Base-by-base conservation (phyloP, 257 asterid species). In the Solanum chiquidenum region DNA sequence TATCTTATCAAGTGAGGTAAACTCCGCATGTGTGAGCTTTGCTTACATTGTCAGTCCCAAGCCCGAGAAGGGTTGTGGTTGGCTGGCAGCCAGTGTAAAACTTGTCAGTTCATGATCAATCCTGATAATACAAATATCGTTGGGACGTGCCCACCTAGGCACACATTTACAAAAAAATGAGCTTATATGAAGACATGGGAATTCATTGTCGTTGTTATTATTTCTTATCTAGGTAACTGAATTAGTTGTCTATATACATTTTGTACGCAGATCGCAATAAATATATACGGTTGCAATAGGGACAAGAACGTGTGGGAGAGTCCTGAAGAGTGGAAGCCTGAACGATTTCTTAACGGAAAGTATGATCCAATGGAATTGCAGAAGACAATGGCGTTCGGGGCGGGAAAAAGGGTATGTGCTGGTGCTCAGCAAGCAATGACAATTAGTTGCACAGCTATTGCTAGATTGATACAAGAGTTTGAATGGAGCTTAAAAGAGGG, bases 361-460 rank as follows among this genome's bases (percentile, higher is more conserved):
- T 89, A 87, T 42, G 98, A 92, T 10, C 88, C 92, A 0, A 69
- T 87, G 83, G 96, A 95, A 74, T 38, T 95, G 87, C 95, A 93
- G 77, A 94, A 92, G 93, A 97, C 98, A 0, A 93, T 95, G 94
- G 92, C 99, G 4, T 97, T 97, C 64, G 99, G 99, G 18, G 98
- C 92, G 2, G 98, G 99, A 20, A 97, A 93, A 89, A 90, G 98
- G 88, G 96, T 88, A 1, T 95, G 99, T 60, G 95, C 96, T 0
- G 99, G 99, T 58, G 94, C 99, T 25, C 95, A 91, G 38, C 98
- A 95, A 86, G 99, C 98, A 14, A 95, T 91, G 98, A 25, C 88
- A 13, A 93, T 94, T 40, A 89, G 95, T 9, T 95, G 99, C 86
- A 29, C 89, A 16, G 90, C 98, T 0, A 94, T 97, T 20, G 98